These are phyloP conservation scores for Phytopythium montanum DNA, from an alignment of 352 stramenopile species.

Conservation along the genomic window DNA sequence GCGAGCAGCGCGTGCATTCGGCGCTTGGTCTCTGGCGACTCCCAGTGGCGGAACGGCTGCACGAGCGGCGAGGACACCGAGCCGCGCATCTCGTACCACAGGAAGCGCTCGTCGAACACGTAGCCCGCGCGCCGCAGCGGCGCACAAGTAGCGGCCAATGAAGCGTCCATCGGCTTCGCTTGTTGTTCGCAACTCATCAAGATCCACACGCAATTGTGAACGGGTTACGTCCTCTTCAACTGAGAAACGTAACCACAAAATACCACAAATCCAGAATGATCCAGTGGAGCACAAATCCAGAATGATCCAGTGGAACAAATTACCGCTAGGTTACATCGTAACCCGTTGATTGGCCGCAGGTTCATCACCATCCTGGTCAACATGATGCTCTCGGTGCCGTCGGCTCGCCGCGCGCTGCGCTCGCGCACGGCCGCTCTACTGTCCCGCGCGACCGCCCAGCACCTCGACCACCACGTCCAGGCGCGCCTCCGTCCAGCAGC, in stretches of 20 bases:
- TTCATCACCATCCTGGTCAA: not conserved
- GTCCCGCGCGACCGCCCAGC: not conserved
- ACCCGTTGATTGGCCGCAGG: not conserved
- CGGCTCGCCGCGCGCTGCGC: not conserved
- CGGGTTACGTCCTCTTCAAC: no score
- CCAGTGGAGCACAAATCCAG: no score
- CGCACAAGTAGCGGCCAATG: not conserved
- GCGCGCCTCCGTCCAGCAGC: not conserved
- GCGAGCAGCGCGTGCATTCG: slow-evolving; percentile 76
- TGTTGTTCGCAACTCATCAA: no score
- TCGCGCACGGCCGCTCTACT: not conserved
- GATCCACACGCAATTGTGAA: no score
- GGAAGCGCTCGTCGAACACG: slow-evolving; percentile 79
- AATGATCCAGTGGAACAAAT: no score
- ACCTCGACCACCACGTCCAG: not conserved
- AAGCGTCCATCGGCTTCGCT: not conserved
- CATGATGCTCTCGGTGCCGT: not conserved
- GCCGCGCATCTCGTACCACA: slow-evolving; percentile 71
- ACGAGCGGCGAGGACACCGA: slow-evolving; percentile 44
- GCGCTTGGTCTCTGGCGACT: slow-evolving; percentile 76
- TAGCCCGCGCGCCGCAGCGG: slow-evolving; percentile 42
- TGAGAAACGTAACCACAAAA: no score
- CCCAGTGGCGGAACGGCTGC: slow-evolving; percentile 74
- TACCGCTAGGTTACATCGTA: no score
- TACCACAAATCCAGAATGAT: no score